Base-by-base conservation (phyloP, 192 early-diverging fungal species). In the Podila clonocystis region DNA sequence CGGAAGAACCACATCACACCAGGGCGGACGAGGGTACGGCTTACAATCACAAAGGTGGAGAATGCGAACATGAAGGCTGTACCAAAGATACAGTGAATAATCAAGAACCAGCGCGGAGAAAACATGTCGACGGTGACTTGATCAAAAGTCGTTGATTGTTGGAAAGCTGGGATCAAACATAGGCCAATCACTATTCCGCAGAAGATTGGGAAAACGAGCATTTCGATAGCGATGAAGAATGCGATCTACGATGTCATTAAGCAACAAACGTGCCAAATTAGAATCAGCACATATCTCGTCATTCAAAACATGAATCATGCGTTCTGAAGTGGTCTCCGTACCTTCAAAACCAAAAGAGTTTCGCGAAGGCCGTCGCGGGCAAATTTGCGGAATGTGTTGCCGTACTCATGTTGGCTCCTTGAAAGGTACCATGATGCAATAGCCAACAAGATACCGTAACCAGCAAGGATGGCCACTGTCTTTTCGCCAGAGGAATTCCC, bases 1-100 rank as follows among this genome's bases (percentile, higher is more conserved):
- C 96, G 90, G 41, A 99, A 95, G 82, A 98, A 99, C 98, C 98
- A 99, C 88, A 99, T 88, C 17, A 98, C 95, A 19, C 98, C 98
- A 0, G 93, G 93, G 1, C 98, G 90, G n/a, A 97, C 88, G 7
- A 95, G 85, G 52, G 93, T 88, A n/a, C 97, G 89, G 50, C 95
- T 93, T 9, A 91, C 82, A 9, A 90, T 68, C 9, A 98, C 89
- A 75, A 97, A 97, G 5, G 90, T 85, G 8, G 97, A 95, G 88
- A 99, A 95, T 68, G 94, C 88, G 68, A 95, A 94, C 96, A 99
- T 95, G 78, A 98, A 97, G 13, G 89, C 88, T 11, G 97, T 96
- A 6, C 98, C 98, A 7, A 91, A 61, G 66, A 98, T 84, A 97
- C 97, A 98, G 73, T 97, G 94, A 52, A 96, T 79, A 52, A 95